phyloP scores from a whole-genome alignment of 305 asterid species.

The Solanum hybrid region DNA sequence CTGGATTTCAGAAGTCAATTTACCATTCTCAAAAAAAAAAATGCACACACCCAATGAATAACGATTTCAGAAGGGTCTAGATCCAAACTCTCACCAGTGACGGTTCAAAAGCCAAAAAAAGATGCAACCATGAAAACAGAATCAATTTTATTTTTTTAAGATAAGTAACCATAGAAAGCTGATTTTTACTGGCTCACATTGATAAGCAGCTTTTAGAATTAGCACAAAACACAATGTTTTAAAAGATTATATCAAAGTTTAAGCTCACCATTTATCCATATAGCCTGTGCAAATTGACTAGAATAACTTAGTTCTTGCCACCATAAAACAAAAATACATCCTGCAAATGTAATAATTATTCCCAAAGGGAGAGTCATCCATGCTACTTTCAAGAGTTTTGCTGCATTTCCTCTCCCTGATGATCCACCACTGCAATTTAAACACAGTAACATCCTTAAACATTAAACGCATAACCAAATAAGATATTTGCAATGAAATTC shows the following conservation, averaged over 20 bases:
- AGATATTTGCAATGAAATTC: not conserved
- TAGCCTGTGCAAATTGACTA: conserved; percentile 75
- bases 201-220: not conserved
- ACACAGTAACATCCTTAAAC: not conserved
- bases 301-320: conserved; percentile 71
- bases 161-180: not conserved
- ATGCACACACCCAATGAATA: not conserved
- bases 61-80: not conserved
- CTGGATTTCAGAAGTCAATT: too few relatives aligned
- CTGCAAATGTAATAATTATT: conserved; percentile 44
- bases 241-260: not conserved
- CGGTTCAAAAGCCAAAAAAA: not conserved
- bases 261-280: conserved; percentile 67
- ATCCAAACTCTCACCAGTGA: not conserved
- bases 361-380: conserved; percentile 86
- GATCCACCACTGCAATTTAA: conserved; percentile 50
- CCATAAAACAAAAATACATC: conserved; percentile 66
- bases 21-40: not conserved
- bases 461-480: not conserved
- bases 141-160: not conserved
- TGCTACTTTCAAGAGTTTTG: conserved; percentile 75
- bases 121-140: not conserved
- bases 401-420: conserved; percentile 43
- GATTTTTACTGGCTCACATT: not conserved
- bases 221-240: not conserved